Conservation (phyloP, 805 yeast genomes). For the Zygosaccharomyces gambellarensis region DNA sequence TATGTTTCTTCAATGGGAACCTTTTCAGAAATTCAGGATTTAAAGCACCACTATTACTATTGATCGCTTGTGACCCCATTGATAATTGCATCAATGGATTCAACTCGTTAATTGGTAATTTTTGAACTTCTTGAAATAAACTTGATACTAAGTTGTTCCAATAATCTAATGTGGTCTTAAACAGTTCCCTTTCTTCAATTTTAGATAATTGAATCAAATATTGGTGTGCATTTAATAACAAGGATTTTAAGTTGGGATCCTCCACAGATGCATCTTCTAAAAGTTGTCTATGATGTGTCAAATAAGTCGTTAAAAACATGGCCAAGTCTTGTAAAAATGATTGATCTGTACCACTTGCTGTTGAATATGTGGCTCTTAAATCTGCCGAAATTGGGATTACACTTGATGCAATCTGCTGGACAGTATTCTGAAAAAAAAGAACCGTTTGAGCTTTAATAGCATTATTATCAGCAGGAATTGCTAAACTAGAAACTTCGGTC, state of each 20-base stretch:
- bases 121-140: conserved; percentile 80
- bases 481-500: conserved; percentile 79
- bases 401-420: conserved; percentile 58
- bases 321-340: conserved; percentile 93
- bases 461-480: conserved; percentile 48
- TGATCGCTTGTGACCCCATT: conserved; percentile 33
- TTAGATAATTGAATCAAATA: conserved; percentile 80
- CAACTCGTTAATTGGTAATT: conserved; percentile 64
- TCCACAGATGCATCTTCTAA: conserved; percentile 44
- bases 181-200: conserved; percentile 92
- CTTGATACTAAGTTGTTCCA: conserved; percentile 86
- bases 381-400: conserved; percentile 73
- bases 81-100: conserved; percentile 74
- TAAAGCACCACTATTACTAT: conserved; percentile 72
- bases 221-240: conserved; percentile 67
- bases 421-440: conserved; percentile 62
- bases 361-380: conserved; percentile 62
- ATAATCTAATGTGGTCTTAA: conserved; percentile 91
- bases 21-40: conserved; percentile 74
- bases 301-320: conserved; percentile 81
- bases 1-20: conserved; percentile 80
- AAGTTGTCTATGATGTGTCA: conserved; percentile 64
- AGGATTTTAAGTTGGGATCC: conserved; percentile 49
- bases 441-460: conserved; percentile 47
- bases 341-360: conserved; percentile 79